Conservation (phyloP, 2,329 filamentous ascomycete species). For the Penicillium brevicompactum region DNA sequence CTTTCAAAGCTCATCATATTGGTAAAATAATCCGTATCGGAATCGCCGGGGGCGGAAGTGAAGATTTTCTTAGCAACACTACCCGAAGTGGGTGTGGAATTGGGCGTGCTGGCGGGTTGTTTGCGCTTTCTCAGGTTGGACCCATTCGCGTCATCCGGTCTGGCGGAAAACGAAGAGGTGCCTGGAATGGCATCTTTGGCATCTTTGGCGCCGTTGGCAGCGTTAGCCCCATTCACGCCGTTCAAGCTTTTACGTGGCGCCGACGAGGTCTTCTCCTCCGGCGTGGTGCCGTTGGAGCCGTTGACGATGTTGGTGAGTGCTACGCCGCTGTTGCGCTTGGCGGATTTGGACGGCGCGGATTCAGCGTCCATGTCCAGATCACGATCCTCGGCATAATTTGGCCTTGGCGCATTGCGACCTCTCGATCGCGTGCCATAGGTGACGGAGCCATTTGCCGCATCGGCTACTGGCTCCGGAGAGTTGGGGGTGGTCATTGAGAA, state of each 20-base stretch:
- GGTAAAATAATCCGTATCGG: slow-evolving; percentile 56
- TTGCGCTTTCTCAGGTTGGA: slow-evolving; percentile 79
- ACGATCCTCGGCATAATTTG: slow-evolving; percentile 93
- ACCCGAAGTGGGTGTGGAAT: slow-evolving; percentile 33
- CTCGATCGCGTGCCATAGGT: slow-evolving; percentile 91
- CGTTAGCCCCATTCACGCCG: not conserved
- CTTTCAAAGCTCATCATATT: slow-evolving; percentile 90
- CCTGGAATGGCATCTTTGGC: slow-evolving; percentile 57
- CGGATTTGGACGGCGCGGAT: slow-evolving; percentile 34
- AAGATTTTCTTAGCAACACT: slow-evolving; percentile 40
- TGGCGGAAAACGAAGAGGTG: slow-evolving; percentile 61
- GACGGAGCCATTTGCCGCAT: slow-evolving; percentile 47
- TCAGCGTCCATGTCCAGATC: slow-evolving; percentile 90
- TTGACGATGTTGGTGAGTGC: slow-evolving; percentile 30
- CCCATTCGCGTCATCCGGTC: slow-evolving; percentile 44
- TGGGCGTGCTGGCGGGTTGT: slow-evolving; percentile 56
- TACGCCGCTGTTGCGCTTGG: slow-evolving; percentile 34
- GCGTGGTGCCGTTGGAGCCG: slow-evolving; percentile 27
- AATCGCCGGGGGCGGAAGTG: slow-evolving; percentile 35
- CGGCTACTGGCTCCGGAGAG: slow-evolving; percentile 42
- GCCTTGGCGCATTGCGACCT: slow-evolving; percentile 78
- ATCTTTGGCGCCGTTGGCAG: slow-evolving; percentile 24
- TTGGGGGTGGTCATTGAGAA: slow-evolving; percentile 49
- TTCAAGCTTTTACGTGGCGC: slow-evolving; percentile 43
- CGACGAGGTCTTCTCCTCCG: slow-evolving; percentile 43